phyloP scores from a whole-genome alignment of 371 early-diverging fungal genomes.

The Apophysomyces ossiformis region DNA sequence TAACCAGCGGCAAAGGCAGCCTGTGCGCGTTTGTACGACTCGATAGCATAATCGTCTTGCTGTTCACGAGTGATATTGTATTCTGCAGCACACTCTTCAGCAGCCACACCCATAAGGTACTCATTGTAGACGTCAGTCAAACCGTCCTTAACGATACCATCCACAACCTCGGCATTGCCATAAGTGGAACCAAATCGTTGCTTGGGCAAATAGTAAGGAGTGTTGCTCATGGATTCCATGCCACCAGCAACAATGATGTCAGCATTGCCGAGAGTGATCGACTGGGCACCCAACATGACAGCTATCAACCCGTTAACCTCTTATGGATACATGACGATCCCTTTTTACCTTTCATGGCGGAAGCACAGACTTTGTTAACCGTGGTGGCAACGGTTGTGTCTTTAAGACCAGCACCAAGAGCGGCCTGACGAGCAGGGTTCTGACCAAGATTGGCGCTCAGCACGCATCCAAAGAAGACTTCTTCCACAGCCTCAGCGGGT shows the following conservation, averaged over 20 bases:
- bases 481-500: slow-evolving; percentile 74
- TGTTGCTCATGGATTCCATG: slow-evolving; percentile 97
- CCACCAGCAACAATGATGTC: slow-evolving; percentile 93
- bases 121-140: slow-evolving; percentile 89
- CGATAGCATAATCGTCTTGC: slow-evolving; percentile 91
- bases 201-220: slow-evolving; percentile 90
- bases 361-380: slow-evolving; percentile 98
- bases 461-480: slow-evolving; percentile 89
- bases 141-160: slow-evolving; percentile 93
- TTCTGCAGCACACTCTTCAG: slow-evolving; percentile 91
- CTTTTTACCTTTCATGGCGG: slow-evolving; percentile 87
- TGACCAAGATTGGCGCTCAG: slow-evolving; percentile 89
- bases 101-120: slow-evolving; percentile 93
- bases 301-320: slow-evolving; percentile 45
- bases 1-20: slow-evolving; percentile 76
- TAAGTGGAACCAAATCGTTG: slow-evolving; percentile 83
- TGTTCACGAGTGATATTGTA: slow-evolving; percentile 79
- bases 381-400: slow-evolving; percentile 83
- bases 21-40: slow-evolving; percentile 88
- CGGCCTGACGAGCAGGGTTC: slow-evolving; percentile 96
- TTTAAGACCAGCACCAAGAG: slow-evolving; percentile 85
- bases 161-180: slow-evolving; percentile 83
- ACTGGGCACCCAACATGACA: slow-evolving; percentile 83
- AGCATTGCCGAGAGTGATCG: slow-evolving; percentile 82
- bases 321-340: neutral